Evolutionary conservation across 139 green algal species (phyloP).

Genomic region (Volvox africanus): DNA sequence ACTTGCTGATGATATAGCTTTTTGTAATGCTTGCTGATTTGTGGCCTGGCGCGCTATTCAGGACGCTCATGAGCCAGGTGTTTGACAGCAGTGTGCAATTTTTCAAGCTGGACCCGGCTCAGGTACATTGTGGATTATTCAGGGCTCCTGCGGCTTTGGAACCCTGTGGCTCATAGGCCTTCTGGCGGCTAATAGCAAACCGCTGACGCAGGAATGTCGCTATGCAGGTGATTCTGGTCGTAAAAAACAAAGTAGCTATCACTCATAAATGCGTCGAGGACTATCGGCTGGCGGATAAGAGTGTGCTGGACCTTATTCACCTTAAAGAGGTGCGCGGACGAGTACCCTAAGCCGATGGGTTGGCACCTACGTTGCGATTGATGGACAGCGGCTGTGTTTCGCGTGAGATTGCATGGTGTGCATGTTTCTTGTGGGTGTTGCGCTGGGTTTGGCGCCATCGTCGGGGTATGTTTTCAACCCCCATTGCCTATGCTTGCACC

Average conservation of each 20-base stretch:
- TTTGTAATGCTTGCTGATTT: neutral
- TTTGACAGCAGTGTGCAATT: slow-evolving; percentile 51
- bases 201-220: neutral
- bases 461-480: no score
- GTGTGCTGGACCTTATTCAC: slow-evolving; percentile 43
- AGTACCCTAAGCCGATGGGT: neutral
- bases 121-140: slow-evolving; percentile 2
- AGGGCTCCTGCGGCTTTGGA: no score
- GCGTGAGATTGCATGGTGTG: no score
- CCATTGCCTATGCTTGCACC: neutral
- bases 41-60: neutral
- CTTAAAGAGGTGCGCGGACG: slow-evolving; percentile 36
- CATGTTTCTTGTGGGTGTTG: no score
- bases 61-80: slow-evolving; percentile 46
- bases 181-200: neutral
- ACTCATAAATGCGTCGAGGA: slow-evolving; percentile 47
- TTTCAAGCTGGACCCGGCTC: slow-evolving; percentile 35
- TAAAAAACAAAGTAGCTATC: slow-evolving; percentile 46
- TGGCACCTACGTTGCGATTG: neutral
- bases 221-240: slow-evolving; percentile 44
- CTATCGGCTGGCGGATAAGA: slow-evolving; percentile 43
- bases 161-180: neutral
- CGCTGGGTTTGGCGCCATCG: no score
- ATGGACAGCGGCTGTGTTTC: no score
- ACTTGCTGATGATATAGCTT: no score